phyloP scores from a whole-genome alignment of 129 eudicot genomes.

The Flaveria brownii region DNA sequence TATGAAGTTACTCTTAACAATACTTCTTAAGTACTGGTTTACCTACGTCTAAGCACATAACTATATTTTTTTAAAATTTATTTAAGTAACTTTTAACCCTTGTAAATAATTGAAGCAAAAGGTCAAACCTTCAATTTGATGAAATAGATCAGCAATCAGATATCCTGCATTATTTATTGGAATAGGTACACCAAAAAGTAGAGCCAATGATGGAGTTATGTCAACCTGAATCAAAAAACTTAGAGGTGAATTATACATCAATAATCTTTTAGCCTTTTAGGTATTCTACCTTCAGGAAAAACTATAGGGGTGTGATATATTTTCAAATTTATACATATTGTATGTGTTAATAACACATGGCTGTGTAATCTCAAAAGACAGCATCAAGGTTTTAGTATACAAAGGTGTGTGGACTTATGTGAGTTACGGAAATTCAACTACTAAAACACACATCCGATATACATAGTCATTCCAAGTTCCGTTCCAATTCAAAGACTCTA shows the following conservation, averaged over 20 bases:
- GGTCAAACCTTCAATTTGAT: slow-evolving; percentile 58
- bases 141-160: slow-evolving; percentile 55
- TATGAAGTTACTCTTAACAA: not conserved
- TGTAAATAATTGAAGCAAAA: slow-evolving; percentile 20
- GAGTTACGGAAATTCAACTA: not conserved
- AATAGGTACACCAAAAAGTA: slow-evolving; percentile 92
- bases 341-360: not conserved
- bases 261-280: not conserved
- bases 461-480: not conserved
- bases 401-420: not conserved
- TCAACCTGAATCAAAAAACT: slow-evolving; percentile 62
- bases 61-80: not conserved
- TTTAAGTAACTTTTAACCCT: slow-evolving; percentile 6
- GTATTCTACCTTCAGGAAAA: not conserved
- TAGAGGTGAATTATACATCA: slow-evolving; percentile 2
- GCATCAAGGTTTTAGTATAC: not conserved
- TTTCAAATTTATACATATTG: not conserved
- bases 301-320: not conserved
- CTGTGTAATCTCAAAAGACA: not conserved
- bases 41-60: slow-evolving; percentile 21
- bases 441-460: not conserved
- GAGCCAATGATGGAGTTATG: slow-evolving; percentile 79
- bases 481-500: not conserved
- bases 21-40: not conserved
- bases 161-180: slow-evolving; percentile 82